A percentile compares a stretch with the other conserved stretches of the same genome.
Conservation (phyloP, 495 filamentous ascomycete genomes). For the Neurospora sp. region DNA sequence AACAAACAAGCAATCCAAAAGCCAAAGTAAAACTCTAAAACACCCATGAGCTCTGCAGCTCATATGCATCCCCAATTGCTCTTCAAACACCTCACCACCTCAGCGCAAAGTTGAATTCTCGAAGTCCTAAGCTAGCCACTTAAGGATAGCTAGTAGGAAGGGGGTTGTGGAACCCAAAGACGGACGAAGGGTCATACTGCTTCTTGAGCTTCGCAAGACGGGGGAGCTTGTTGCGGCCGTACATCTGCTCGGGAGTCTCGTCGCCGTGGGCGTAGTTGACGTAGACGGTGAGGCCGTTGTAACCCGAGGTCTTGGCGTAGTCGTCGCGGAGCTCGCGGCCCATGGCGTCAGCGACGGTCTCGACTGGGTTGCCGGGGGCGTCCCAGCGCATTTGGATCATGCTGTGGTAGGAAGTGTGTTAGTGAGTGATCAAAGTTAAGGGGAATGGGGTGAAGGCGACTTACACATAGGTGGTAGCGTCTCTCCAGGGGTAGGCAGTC, state of each 20-base stretch:
- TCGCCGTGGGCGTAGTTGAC: constrained; percentile 30
- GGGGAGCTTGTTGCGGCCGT: constrained; percentile 18
- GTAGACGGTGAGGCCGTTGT: constrained; percentile 16
- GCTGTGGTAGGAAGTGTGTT: background rate
- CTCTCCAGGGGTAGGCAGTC: background rate
- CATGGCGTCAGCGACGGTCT: background rate
- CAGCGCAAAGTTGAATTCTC: background rate
- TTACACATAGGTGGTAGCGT: background rate
- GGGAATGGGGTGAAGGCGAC: background rate
- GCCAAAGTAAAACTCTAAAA: background rate
- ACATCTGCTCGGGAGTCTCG: constrained; percentile 20
- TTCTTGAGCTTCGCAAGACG: constrained; percentile 18
- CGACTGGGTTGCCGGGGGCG: background rate
- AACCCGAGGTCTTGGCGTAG: constrained; percentile 8
- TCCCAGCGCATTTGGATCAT: background rate
- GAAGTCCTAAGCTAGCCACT: background rate
- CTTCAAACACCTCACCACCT: background rate
- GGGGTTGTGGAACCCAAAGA: constrained; percentile 16
- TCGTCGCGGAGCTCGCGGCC: background rate
- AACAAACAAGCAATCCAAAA: background rate
- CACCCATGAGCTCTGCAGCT: background rate
- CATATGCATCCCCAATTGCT: background rate
- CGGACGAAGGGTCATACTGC: constrained; percentile 19
- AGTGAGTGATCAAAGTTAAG: background rate
- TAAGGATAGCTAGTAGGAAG: constrained; percentile 3